Evolutionary conservation across 2,329 filamentous ascomycete species (phyloP), one percentile per base, ranked within the genome.

Genomic region (Exophiala sp.): DNA sequence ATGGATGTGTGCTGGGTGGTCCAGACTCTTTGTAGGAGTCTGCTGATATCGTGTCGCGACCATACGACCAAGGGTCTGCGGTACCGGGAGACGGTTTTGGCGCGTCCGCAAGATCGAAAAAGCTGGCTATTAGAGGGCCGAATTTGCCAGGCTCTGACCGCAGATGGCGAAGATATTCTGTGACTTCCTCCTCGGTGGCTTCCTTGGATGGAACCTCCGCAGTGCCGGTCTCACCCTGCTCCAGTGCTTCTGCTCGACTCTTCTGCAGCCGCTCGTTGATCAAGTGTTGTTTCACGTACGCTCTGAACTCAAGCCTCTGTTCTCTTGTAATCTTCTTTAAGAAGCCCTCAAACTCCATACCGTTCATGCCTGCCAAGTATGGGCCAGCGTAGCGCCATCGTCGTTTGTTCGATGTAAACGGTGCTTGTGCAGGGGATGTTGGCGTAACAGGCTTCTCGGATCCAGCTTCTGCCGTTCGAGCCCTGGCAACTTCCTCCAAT

Each of bases 1-100:
- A 84, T 2, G 84, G 84, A 67, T 87, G 84, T 6, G 84, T 86
- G 54, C 77, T 78, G 1, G 82, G 80, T 16, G 80, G 80, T 2
- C 78, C 79, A 24, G 66, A 66, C 32, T 67, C 63, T 33, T 70
- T 71, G 62, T 79, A 80, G 52, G 73, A 71, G 8, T 69, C 55
- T 6, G 75, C 55, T 12, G 61, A 45, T n/a, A 63, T 52, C 10
- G 61, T 63, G 24, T 60, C 51, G 24, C 59, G 52, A 16, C 61
- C 59, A 43, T 63, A 63, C 8, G 55, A 54, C 57, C 57, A 63
- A 9, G 51, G 50, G 9, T 63, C 59, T 11, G 42, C 54, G 9
- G 39, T 47, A n/a, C 49, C 29, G 66, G 50, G 69, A 62, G 58
- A 58, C 66, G 70, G 65, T n/a, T 67, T 63, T 5, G 71, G 70